Evolutionary conservation across 305 asterid genomes (phyloP).

Genomic region (Solanum hybrid): DNA sequence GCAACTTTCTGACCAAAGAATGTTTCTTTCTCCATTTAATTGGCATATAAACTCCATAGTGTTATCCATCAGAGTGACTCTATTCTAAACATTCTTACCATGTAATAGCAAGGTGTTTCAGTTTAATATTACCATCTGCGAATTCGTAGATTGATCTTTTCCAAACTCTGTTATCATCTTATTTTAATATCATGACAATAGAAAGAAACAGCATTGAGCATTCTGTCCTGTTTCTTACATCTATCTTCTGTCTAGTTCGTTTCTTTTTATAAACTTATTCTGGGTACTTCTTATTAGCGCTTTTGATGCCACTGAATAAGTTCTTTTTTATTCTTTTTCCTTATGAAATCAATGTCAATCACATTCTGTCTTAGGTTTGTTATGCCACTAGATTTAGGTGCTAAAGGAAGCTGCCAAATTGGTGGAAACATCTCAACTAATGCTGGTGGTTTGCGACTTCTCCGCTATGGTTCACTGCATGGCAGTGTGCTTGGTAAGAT

Average conservation of each 20-base stretch:
- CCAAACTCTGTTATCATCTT: not conserved
- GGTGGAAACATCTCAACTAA: slow-evolving; percentile 97
- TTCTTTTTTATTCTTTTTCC: not conserved
- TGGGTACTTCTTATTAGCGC: not conserved
- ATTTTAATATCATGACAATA: not conserved
- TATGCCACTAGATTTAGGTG: slow-evolving; percentile 99
- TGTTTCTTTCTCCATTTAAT: not conserved
- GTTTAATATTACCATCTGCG: not conserved
- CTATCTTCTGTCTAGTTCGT: not conserved
- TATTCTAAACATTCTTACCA: not conserved
- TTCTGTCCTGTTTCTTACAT: not conserved
- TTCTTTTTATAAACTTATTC: not conserved
- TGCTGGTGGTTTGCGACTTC: slow-evolving; percentile 97
- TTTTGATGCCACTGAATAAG: not conserved
- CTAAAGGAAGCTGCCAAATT: slow-evolving; percentile 99
- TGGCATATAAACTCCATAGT: not conserved
- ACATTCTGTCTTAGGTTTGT: slow-evolving; percentile 47
- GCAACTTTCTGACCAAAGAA: not conserved
- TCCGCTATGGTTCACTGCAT: slow-evolving; percentile 94
- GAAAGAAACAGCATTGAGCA: not conserved
- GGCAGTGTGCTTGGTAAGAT: slow-evolving; percentile 88
- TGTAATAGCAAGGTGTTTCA: not conserved
- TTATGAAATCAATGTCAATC: not conserved
- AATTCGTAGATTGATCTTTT: not conserved
- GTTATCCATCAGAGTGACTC: not conserved